These are phyloP conservation scores for Ilyonectria mors-panacis DNA, from an alignment of 2,329 filamentous ascomycete genomes.

Conservation along the genomic window DNA sequence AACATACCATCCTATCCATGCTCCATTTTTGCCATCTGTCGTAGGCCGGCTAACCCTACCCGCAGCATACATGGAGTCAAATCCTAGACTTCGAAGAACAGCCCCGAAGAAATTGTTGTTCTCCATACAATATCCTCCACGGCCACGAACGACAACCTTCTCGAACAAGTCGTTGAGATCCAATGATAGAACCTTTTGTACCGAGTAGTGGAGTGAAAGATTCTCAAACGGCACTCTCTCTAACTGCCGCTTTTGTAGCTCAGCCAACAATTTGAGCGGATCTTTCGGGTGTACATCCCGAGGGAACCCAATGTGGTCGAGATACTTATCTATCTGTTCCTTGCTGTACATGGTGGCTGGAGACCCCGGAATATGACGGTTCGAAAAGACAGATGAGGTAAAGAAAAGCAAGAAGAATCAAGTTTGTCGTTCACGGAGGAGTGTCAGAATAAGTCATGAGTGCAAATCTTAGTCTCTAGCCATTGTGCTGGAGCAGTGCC, in stretches of 20 bases:
- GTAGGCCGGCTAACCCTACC: slow-evolving; percentile 14
- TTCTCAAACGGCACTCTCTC: slow-evolving; percentile 33
- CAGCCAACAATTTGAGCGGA: slow-evolving; percentile 10
- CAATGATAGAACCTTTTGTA: slow-evolving; percentile 10
- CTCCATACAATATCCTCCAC: slow-evolving; percentile 32
- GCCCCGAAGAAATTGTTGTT: slow-evolving; percentile 31
- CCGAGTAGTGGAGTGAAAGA: slow-evolving; percentile 29
- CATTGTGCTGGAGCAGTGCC: no score
- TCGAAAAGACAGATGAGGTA: neutral
- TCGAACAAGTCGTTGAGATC: slow-evolving; percentile 18
- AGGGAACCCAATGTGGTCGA: slow-evolving; percentile 22
- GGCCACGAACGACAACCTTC: slow-evolving; percentile 15
- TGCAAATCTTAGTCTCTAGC: neutral
- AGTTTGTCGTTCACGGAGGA: neutral
- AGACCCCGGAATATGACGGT: no score
- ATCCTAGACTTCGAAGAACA: slow-evolving; percentile 17
- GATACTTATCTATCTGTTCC: slow-evolving; percentile 18
- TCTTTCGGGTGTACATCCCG: slow-evolving; percentile 8
- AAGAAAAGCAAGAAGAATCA: neutral
- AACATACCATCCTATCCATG: slow-evolving; percentile 26
- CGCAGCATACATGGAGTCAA: slow-evolving; percentile 14
- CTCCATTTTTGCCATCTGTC: neutral
- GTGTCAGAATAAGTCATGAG: neutral
- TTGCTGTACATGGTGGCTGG: slow-evolving; percentile 13
- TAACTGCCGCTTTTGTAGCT: slow-evolving; percentile 26